Evolutionary conservation across 75 land plant species (phyloP), one percentile per base, ranked within the genome.

Genomic region (Picea glauca): DNA sequence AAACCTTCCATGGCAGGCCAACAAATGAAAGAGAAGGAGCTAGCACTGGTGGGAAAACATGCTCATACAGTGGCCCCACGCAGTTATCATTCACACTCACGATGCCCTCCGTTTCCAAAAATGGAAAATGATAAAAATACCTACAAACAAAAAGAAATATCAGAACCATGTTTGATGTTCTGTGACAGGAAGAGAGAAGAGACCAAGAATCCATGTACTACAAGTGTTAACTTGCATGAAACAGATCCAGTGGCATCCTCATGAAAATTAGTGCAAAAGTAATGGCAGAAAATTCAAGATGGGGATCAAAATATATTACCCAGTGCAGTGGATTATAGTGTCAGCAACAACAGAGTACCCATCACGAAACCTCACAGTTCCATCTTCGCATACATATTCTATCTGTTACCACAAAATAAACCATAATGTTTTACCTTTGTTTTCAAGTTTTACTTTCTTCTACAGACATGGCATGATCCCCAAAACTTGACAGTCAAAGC

Each of bases 1-100:
- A 4, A 65, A 95, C 99, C 96, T 90, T 93, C 86, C 84, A 89
- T 59, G 99, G 96, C 67, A 98, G 59, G 23, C 99, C 99, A 76
- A 98, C 83, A 84, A 98, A 98, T 21, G 98, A 91, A 78, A 98
- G 90, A 76, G 80, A 81, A n/a, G 99, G 99, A 60, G 99, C 94
- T 65, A 95, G 86, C 14, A 31, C 58, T 62, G 99, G 99, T 1
- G 98, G 96, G 60, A 95, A 98, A 58, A 95, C 85, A 60, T 98
- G 99, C 87, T 98, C 80, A 80, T 95, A 98, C 26, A 98, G 79
- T 9, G 98, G 98, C 3, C 89, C 96, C 40, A 95, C 94, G 30
- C 93, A 84, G 62, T 95, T 93, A 80, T 95, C 89, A 58, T 91
- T 93, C 73, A 91, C 88, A 62, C 73, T 87, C 74, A 98, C 93